Percentiles rank a stretch among this genome's conserved stretches.
phyloP scores from a whole-genome alignment of 129 eudicot species.

The Daucus carota region DH1_v3.0 NC_030383.2:28501-29000 shows the following conservation, averaged over 20 bases:
- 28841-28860: not conserved
- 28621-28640: not conserved
- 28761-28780: slow-evolving; percentile 97
- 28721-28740: slow-evolving; percentile 93
- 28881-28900: not conserved
- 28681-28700: slow-evolving; percentile 47
- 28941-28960: slow-evolving; percentile 65
- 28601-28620: not conserved
- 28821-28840: not conserved
- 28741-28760: slow-evolving; percentile 92
- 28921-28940: slow-evolving; percentile 71
- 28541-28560: not conserved
- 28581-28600: not conserved
- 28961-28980: slow-evolving; percentile 83
- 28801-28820: slow-evolving; percentile 86
- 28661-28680: slow-evolving; percentile 1
- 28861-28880: not conserved
- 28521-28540: not conserved
- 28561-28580: not conserved
- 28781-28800: slow-evolving; percentile 87
- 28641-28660: not conserved
- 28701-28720: slow-evolving; percentile 93
- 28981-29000: slow-evolving; percentile 70
- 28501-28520: not conserved
- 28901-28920: too few relatives aligned